Conservation (phyloP, 2,329 filamentous ascomycete species). For the Ceratocystis alfenasii region DNA sequence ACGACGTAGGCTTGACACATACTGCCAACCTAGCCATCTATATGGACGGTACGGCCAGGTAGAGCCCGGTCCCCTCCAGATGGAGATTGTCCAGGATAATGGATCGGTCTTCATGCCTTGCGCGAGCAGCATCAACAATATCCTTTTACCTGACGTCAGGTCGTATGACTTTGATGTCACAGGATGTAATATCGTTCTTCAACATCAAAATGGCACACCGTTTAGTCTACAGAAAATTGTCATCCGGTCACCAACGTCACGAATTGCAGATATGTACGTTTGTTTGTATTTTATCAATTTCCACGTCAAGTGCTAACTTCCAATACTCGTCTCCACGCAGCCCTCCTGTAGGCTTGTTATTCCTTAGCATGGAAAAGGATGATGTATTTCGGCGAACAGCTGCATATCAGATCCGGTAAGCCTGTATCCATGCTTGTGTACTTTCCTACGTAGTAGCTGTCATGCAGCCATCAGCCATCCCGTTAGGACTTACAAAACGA, state of each 20-base stretch:
- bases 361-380: constrained; percentile 74
- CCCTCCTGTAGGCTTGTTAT: constrained; percentile 60
- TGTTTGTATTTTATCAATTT: background rate
- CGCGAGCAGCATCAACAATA: constrained; percentile 64
- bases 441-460: background rate
- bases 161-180: constrained; percentile 88
- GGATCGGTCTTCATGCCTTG: constrained; percentile 52
- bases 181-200: constrained; percentile 73
- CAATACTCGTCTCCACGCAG: background rate
- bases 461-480: constrained; percentile 21
- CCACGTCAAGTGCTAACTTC: background rate
- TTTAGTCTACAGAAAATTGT: constrained; percentile 78
- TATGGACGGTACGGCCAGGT: constrained; percentile 86
- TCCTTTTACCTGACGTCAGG: constrained; percentile 67
- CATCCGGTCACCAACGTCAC: constrained; percentile 59
- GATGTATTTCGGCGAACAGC: constrained; percentile 62
- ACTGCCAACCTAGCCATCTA: constrained; percentile 46
- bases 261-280: constrained; percentile 6
- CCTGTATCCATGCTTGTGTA: constrained; percentile 21
- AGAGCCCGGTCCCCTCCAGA: constrained; percentile 64
- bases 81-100: constrained; percentile 50
- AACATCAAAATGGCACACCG: constrained; percentile 65
- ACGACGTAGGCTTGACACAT: constrained; percentile 53
- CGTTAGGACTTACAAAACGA: constrained; percentile 15
- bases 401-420: constrained; percentile 62